Percentiles rank a stretch among this genome's conserved stretches.
Conservation (phyloP, 2,329 filamentous ascomycete genomes). For the Alternaria brassicicola region DNA sequence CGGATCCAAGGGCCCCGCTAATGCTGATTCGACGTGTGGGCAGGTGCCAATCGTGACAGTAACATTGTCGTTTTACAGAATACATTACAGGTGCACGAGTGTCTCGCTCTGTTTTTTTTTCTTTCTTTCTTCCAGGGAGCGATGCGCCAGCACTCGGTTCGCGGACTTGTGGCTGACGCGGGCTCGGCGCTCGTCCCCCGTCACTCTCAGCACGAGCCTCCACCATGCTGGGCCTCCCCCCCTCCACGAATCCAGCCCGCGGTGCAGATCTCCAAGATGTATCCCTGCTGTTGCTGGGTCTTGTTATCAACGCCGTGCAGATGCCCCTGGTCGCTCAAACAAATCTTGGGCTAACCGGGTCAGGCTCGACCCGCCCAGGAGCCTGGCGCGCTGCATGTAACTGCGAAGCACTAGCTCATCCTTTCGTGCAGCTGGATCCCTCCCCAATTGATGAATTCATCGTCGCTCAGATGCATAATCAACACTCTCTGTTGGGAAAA, state of each 20-base stretch:
- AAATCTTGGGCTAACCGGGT: constrained; percentile 28
- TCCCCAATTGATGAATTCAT: constrained; percentile 45
- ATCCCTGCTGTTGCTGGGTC: constrained; percentile 33
- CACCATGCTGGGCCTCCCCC: constrained; percentile 5
- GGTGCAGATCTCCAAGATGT: constrained; percentile 27
- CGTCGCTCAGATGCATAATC: constrained; percentile 44
- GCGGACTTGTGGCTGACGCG: constrained; percentile 33
- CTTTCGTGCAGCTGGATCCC: constrained; percentile 38
- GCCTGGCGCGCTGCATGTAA: constrained; percentile 45
- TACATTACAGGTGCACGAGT: constrained; percentile 33
- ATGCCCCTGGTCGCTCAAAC: constrained; percentile 34
- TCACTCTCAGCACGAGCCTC: constrained; percentile 24
- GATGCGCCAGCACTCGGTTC: constrained; percentile 26
- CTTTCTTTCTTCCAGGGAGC: constrained; percentile 12
- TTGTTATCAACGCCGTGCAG: constrained; percentile 39
- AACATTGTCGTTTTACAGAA: constrained; percentile 32
- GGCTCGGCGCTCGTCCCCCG: constrained; percentile 28
- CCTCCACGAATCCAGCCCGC: constrained; percentile 25
- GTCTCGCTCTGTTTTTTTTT: constrained; percentile 18
- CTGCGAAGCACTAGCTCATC: constrained; percentile 43
- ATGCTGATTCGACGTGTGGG: constrained; percentile 4
- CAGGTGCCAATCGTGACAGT: constrained; percentile 18
- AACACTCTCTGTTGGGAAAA: constrained; percentile 37
- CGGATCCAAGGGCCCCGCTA: neutral
- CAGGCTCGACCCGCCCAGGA: constrained; percentile 37